Evolutionary conservation across 148 eudicot genomes (phyloP), one percentile per base, ranked within the genome.

Genomic region (Rhododendron kiyosumense): DNA sequence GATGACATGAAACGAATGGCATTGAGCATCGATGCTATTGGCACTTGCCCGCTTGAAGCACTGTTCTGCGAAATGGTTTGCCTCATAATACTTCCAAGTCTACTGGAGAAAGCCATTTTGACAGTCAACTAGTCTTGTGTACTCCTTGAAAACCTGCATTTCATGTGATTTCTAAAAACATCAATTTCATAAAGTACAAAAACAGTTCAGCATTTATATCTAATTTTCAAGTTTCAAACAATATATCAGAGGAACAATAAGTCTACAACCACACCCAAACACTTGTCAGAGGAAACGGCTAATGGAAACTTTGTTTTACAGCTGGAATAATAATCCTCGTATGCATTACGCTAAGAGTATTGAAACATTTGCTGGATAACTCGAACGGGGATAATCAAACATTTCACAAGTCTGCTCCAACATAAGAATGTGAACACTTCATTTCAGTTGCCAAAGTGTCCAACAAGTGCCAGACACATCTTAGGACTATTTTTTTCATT

Each of bases 1-100:
- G 93, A 85, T 80, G 94, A 93, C 96, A 93, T 96, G 92, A 87
- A 87, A 36, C 96, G 94, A 82, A 93, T 78, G 38, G 92, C 89
- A 81, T 90, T 94, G 84, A 92, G 74, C 95, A 94, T 91, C 18
- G 91, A 88, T 4, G 91, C 67, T 41, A 79, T 69, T 20, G 92
- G 80, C 61, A 73, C 36, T 81, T 59, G 83, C 32, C 78, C 85
- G 78, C 18, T 89, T 61, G 79, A 74, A 24, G 90, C 88, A 81
- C 67, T 87, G 78, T 67, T 90, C 81, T 88, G 93, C 8, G 90
- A 86, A 26, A 90, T 54, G 59, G 83, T 88, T 86, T 91, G 92
- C 90, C 88, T 90, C 83, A 94, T 87, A 45, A 93, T 87, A 86
- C 90, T 85, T n/a, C 98, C 95, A 84, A 92, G 45, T 85, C 86